Evolutionary conservation across 805 yeast genomes (phyloP).

Genomic region (Metschnikowia continentalis): DNA sequence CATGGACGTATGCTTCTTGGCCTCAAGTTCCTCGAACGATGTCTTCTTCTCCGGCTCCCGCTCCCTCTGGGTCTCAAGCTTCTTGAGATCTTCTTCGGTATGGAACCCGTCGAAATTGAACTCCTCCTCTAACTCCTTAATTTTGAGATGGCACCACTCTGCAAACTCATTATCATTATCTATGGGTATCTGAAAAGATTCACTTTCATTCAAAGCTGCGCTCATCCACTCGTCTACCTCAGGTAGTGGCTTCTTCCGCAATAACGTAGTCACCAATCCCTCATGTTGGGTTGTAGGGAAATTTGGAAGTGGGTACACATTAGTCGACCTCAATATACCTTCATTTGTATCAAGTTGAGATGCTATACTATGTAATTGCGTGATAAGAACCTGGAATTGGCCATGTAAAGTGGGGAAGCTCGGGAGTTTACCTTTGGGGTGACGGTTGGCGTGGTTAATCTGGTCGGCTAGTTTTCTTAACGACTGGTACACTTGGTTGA

Average conservation of each 20-base stretch:
- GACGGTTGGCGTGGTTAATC: slow-evolving; percentile 31
- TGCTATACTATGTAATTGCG: slow-evolving; percentile 79
- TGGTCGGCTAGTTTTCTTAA: slow-evolving; percentile 36
- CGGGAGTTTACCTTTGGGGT: slow-evolving; percentile 36
- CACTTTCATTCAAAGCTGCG: slow-evolving; percentile 18
- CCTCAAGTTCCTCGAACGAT: slow-evolving; percentile 23
- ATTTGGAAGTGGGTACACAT: slow-evolving; percentile 75
- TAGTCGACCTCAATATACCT: slow-evolving; percentile 57
- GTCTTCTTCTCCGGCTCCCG: slow-evolving; percentile 22
- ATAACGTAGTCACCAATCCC: slow-evolving; percentile 73
- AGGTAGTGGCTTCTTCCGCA: slow-evolving; percentile 85
- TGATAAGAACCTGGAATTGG: slow-evolving; percentile 76
- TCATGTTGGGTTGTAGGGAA: slow-evolving; percentile 86
- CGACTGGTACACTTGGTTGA: slow-evolving; percentile 41
- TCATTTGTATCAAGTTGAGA: slow-evolving; percentile 59
- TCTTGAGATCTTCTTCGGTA: slow-evolving; percentile 45
- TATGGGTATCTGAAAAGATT: slow-evolving; percentile 23
- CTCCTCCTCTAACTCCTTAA: slow-evolving; percentile 49
- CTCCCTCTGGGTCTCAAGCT: slow-evolving; percentile 31
- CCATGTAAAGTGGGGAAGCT: slow-evolving; percentile 68
- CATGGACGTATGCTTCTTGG: slow-evolving; percentile 20
- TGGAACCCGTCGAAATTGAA: slow-evolving; percentile 61
- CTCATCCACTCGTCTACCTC: slow-evolving; percentile 87
- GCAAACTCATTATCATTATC: slow-evolving; percentile 58
- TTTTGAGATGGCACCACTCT: slow-evolving; percentile 60